Conservation (phyloP, 129 eudicot species). For the Rutidosis leptorrhynchoides region DNA sequence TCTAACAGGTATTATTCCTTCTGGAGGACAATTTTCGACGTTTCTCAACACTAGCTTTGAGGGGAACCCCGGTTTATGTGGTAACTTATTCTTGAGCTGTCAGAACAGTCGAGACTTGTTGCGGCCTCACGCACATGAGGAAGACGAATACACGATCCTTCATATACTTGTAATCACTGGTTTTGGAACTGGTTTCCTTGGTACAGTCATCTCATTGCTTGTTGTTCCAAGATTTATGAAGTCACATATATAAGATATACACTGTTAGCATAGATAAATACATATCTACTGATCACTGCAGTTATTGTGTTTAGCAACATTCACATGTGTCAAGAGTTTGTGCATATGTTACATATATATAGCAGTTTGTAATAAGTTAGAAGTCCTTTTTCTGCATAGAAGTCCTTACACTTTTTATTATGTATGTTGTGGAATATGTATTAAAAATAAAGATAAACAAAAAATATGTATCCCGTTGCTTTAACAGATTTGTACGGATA, state of each 20-base stretch:
- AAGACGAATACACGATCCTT: not conserved
- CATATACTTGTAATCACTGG: not conserved
- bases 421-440: too few species aligned
- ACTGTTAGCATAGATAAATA: too few species aligned
- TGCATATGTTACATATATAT: too few species aligned
- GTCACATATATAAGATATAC: too few species aligned
- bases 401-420: too few species aligned
- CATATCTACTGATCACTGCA: not conserved
- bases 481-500: too few species aligned
- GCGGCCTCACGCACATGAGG: not conserved
- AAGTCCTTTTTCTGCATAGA: too few species aligned
- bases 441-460: too few species aligned
- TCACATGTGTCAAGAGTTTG: not conserved
- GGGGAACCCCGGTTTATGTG: slow-evolving; percentile 59
- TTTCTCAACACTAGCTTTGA: slow-evolving; percentile 54
- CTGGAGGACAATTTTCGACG: slow-evolving; percentile 46
- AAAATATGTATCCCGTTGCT: too few species aligned
- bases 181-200: slow-evolving; percentile 6
- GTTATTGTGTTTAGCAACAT: not conserved
- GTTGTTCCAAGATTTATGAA: not conserved
- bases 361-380: too few species aligned
- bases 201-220: not conserved
- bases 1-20: slow-evolving; percentile 43
- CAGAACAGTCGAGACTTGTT: not conserved
- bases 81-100: slow-evolving; percentile 1